phyloP scores from a whole-genome alignment of 1,284 basidiomycete species.

The Farysia itapuensis region DNA sequence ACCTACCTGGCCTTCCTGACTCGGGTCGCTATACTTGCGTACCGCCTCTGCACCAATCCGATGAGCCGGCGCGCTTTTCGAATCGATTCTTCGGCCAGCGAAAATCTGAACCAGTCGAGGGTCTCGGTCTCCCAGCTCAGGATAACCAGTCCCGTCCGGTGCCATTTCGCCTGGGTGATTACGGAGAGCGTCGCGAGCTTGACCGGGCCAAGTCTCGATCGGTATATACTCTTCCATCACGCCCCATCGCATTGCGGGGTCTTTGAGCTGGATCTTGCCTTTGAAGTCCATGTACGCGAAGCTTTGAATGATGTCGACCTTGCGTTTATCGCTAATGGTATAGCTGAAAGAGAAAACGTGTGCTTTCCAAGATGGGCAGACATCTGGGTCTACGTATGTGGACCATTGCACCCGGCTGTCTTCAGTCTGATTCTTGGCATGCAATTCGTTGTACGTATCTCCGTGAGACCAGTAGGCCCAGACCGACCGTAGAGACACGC shows the following conservation, averaged over 20 bases:
- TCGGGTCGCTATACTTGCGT: conserved; percentile 35
- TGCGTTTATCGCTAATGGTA: conserved; percentile 36
- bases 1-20: conserved; percentile 32
- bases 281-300: conserved; percentile 83
- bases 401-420: conserved; percentile 8
- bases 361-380: conserved; percentile 47
- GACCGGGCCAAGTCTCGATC: conserved; percentile 26
- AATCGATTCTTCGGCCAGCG: conserved; percentile 33
- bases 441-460: conserved; percentile 44
- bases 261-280: conserved; percentile 80
- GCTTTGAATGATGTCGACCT: conserved; percentile 69
- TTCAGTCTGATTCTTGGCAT: conserved; percentile 34
- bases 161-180: conserved; percentile 21
- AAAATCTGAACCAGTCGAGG: conserved; percentile 50
- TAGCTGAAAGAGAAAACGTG: conserved; percentile 49
- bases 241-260: conserved; percentile 75
- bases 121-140: conserved; percentile 39
- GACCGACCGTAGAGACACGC: conserved; percentile 77
- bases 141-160: conserved; percentile 4
- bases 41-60: conserved; percentile 12
- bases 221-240: conserved; percentile 84
- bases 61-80: conserved; percentile 11
- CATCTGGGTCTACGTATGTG: conserved; percentile 13
- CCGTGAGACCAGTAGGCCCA: conserved; percentile 60
- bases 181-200: conserved; percentile 22